phyloP scores from a whole-genome alignment of 2,329 filamentous ascomycete species.

The Trichoderma sp. region DNA sequence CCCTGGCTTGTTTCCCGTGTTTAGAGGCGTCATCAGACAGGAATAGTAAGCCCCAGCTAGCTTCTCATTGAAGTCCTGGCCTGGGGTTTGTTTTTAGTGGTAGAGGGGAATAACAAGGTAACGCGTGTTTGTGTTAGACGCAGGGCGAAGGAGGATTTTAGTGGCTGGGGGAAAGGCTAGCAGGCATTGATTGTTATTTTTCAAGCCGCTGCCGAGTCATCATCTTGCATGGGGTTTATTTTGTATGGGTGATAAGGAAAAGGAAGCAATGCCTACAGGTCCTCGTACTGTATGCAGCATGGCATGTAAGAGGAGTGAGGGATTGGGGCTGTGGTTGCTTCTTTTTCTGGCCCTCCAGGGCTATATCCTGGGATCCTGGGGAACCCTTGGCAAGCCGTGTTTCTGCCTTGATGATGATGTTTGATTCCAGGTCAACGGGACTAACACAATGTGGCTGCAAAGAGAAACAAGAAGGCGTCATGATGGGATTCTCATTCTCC shows the following conservation, averaged over 20 bases:
- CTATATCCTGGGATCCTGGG: background rate
- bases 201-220: background rate
- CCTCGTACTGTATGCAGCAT: background rate
- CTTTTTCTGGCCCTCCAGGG: background rate
- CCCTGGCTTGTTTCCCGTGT: background rate
- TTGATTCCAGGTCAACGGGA: background rate
- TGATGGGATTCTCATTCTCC: background rate
- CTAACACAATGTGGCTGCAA: background rate
- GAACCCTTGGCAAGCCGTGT: background rate
- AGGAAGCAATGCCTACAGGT: background rate
- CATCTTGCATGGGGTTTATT: background rate
- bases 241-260: background rate
- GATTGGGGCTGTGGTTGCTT: background rate
- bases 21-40: background rate
- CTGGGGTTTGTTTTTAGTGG: background rate
- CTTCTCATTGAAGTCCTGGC: background rate
- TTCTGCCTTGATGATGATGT: background rate
- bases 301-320: background rate
- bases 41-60: background rate
- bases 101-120: constrained; percentile 1
- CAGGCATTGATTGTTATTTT: background rate
- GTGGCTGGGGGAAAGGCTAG: constrained; percentile 4
- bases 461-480: background rate
- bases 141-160: constrained; percentile 12
- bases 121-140: background rate